phyloP scores from a whole-genome alignment of 352 stramenopile genomes.

The Globisporangium yorkense region DNA sequence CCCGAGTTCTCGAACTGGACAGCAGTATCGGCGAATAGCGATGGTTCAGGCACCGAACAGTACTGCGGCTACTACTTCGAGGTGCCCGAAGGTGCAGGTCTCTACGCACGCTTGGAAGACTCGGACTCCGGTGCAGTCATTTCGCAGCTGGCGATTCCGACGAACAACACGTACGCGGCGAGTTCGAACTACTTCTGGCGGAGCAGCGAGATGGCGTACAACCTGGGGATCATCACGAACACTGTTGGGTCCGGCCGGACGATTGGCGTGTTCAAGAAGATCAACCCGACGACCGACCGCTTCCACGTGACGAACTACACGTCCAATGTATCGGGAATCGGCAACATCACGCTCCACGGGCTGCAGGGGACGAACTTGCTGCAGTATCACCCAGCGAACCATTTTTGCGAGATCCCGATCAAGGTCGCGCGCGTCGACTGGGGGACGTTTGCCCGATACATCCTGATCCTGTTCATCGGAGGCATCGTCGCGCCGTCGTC shows the following conservation, averaged over 20 bases:
- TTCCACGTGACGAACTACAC: slow-evolving; percentile 34
- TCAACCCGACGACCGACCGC: slow-evolving; percentile 40
- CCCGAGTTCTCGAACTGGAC: slow-evolving; percentile 44
- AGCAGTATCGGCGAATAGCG: slow-evolving; percentile 2
- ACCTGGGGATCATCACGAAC: slow-evolving; percentile 57
- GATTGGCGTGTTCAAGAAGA: slow-evolving; percentile 64
- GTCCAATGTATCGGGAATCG: slow-evolving; percentile 26
- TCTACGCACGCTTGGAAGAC: slow-evolving; percentile 35
- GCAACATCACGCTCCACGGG: slow-evolving; percentile 41
- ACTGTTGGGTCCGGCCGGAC: slow-evolving; percentile 41
- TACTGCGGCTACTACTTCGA: slow-evolving; percentile 78
- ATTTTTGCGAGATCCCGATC: slow-evolving; percentile 61
- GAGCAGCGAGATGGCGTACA: slow-evolving; percentile 53
- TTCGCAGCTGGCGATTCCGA: slow-evolving; percentile 39
- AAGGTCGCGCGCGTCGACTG: slow-evolving; percentile 49
- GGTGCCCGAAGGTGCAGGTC: slow-evolving; percentile 35
- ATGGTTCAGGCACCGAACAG: slow-evolving; percentile 10
- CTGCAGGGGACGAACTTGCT: slow-evolving; percentile 40
- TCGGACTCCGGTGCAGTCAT: slow-evolving; percentile 31
- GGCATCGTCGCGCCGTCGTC: slow-evolving; percentile 61
- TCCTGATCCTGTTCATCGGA: slow-evolving; percentile 64
- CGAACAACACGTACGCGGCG: slow-evolving; percentile 35
- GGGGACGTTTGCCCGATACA: slow-evolving; percentile 52
- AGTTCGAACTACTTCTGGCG: slow-evolving; percentile 67
- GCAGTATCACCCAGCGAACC: slow-evolving; percentile 36